A percentile compares a stretch with the other conserved stretches of the same genome.
These are phyloP conservation scores for Xylaria digitata DNA, from an alignment of 2,329 filamentous ascomycete genomes.

Conservation along the genomic window DNA sequence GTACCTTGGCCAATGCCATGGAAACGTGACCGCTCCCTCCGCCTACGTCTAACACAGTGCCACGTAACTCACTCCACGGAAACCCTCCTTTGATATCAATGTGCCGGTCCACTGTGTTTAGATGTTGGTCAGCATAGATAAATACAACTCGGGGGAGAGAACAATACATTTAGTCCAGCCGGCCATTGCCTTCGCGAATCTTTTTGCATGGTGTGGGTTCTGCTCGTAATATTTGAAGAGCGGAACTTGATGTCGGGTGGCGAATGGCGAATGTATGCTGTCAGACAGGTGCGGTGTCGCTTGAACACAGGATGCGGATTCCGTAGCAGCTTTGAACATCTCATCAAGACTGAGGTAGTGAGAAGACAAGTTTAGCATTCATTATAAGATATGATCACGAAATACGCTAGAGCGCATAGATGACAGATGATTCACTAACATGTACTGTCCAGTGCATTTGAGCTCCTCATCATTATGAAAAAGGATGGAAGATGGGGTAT, in stretches of 20 bases:
- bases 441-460: no score
- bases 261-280: slow-evolving; percentile 39
- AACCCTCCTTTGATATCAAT: slow-evolving; percentile 30
- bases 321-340: slow-evolving; percentile 45
- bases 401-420: no score
- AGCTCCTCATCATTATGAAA: slow-evolving; percentile 22
- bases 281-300: slow-evolving; percentile 39
- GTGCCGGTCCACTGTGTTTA: background rate
- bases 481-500: slow-evolving; percentile 36
- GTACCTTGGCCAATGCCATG: slow-evolving; percentile 29
- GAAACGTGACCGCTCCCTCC: slow-evolving; percentile 40
- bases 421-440: background rate
- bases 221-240: slow-evolving; percentile 35
- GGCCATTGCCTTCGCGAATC: slow-evolving; percentile 40
- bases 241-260: slow-evolving; percentile 31
- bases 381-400: slow-evolving; percentile 31
- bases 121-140: background rate
- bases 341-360: slow-evolving; percentile 40
- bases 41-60: slow-evolving; percentile 37
- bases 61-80: slow-evolving; percentile 28
- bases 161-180: slow-evolving; percentile 29
- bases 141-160: background rate
- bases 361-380: background rate
- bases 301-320: slow-evolving; percentile 35
- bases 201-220: slow-evolving; percentile 18